A percentile compares a stretch with the other conserved stretches of the same genome.
Conservation (phyloP, 2,329 filamentous ascomycete genomes). For the Penicillium sclerotiorum region DNA sequence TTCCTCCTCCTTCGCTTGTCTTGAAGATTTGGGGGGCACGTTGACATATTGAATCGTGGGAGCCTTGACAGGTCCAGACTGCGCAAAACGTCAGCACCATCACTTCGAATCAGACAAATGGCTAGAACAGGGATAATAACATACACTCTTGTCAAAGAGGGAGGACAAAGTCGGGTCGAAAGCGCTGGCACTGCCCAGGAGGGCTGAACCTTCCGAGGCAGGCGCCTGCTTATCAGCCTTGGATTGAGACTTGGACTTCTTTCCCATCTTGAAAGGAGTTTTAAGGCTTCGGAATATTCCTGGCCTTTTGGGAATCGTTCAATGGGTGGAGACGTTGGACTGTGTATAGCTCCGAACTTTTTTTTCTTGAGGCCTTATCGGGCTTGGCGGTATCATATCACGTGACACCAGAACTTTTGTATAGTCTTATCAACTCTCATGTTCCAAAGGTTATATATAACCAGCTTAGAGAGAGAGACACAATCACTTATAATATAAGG, state of each 20-base stretch:
- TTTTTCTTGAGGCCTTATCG: constrained; percentile 29
- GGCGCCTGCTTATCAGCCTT: constrained; percentile 22
- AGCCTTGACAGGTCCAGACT: constrained; percentile 46
- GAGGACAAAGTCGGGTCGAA: constrained; percentile 71
- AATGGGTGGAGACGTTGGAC: constrained; percentile 13
- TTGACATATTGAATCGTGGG: constrained; percentile 29
- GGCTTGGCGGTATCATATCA: constrained; percentile 27
- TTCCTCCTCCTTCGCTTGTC: constrained; percentile 27
- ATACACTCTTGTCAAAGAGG: constrained; percentile 73
- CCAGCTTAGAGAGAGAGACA: no score
- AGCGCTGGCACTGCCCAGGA: constrained; percentile 62
- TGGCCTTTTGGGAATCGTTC: not conserved
- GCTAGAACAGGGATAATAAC: constrained; percentile 37
- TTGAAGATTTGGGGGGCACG: constrained; percentile 7
- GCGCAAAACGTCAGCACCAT: constrained; percentile 4
- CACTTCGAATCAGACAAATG: no score
- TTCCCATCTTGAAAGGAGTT: constrained; percentile 33
- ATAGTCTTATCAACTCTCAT: not conserved
- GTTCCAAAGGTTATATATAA: no score
- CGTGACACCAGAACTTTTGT: constrained; percentile 13
- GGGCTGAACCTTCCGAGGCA: constrained; percentile 28
- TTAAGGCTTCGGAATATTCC: constrained; percentile 2
- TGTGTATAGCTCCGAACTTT: constrained; percentile 26
- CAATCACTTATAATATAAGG: no score
- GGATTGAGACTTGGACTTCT: constrained; percentile 37